These are phyloP conservation scores for Geosmithia morbida DNA, from an alignment of 2,329 filamentous ascomycete genomes.

Conservation along the genomic window DNA sequence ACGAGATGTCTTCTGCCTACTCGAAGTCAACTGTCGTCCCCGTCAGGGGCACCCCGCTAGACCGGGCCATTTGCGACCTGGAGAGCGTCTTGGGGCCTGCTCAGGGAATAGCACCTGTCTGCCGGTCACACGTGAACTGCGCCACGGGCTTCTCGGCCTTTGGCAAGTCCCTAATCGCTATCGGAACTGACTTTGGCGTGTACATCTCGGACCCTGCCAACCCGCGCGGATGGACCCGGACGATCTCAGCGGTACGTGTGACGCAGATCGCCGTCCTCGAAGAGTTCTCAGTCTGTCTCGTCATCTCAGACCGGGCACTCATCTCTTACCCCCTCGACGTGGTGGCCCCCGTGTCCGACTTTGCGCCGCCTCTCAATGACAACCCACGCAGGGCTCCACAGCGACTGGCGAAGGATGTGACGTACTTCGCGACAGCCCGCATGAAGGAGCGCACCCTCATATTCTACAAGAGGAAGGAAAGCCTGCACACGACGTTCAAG, in stretches of 20 bases:
- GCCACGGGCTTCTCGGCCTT: conserved; percentile 78
- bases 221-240: conserved; percentile 80
- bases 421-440: conserved; percentile 87
- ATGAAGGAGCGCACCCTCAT: conserved; percentile 96
- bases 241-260: conserved; percentile 61
- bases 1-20: conserved; percentile 47
- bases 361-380: conserved; percentile 49
- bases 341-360: conserved; percentile 50
- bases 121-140: conserved; percentile 79
- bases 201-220: conserved; percentile 81
- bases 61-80: conserved; percentile 79
- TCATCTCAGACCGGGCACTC: conserved; percentile 82
- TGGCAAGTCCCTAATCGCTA: conserved; percentile 76
- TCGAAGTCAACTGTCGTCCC: conserved; percentile 52
- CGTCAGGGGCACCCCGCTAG: conserved; percentile 81
- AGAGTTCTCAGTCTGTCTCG: conserved; percentile 83
- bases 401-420: conserved; percentile 81
- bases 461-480: conserved; percentile 95
- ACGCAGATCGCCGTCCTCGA: conserved; percentile 92
- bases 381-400: conserved; percentile 78
- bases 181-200: conserved; percentile 90
- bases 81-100: conserved; percentile 62
- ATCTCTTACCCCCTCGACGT: conserved; percentile 91
- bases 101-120: conserved; percentile 62
- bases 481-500: conserved; percentile 86